These are phyloP conservation scores for Xylaria sp. DNA, from an alignment of 2,329 filamentous ascomycete species.

Conservation along the genomic window DNA sequence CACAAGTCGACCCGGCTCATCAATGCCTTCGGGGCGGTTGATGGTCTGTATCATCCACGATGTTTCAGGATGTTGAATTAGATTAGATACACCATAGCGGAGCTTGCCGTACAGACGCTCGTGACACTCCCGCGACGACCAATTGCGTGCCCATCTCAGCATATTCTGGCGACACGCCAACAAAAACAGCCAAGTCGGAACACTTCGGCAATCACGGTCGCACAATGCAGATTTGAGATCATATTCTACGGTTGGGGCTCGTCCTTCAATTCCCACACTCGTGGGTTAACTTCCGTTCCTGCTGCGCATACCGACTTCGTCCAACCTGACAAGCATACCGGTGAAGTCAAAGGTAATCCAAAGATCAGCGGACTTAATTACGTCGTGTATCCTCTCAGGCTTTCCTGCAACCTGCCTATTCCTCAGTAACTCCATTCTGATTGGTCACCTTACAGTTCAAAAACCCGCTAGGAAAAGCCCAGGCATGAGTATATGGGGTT, in stretches of 20 bases:
- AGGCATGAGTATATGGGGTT: constrained; percentile 12
- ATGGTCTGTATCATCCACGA: constrained; percentile 2
- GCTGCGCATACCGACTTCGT: constrained; percentile 21
- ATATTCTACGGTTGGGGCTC: neutral
- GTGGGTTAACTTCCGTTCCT: constrained; percentile 10
- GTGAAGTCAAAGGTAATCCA: neutral
- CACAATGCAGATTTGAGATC: constrained; percentile 4
- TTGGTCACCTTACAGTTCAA: neutral
- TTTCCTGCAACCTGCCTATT: no score
- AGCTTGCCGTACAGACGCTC: constrained; percentile 7
- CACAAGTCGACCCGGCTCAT: constrained; percentile 5
- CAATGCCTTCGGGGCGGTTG: neutral
- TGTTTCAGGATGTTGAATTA: constrained; percentile 15
- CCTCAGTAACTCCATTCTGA: neutral
- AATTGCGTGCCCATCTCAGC: neutral
- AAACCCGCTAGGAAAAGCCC: constrained; percentile 15
- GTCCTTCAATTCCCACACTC: constrained; percentile 26
- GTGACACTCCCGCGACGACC: neutral
- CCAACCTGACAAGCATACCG: constrained; percentile 8
- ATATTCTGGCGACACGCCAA: neutral
- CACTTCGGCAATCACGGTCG: constrained; percentile 11
- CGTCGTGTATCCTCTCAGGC: no score
- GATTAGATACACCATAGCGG: constrained; percentile 5
- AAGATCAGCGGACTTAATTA: constrained; percentile 17
- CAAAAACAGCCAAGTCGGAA: constrained; percentile 10